These are phyloP conservation scores for Calonectria montana DNA, from an alignment of 2,329 filamentous ascomycete genomes.

Conservation along the genomic window DNA sequence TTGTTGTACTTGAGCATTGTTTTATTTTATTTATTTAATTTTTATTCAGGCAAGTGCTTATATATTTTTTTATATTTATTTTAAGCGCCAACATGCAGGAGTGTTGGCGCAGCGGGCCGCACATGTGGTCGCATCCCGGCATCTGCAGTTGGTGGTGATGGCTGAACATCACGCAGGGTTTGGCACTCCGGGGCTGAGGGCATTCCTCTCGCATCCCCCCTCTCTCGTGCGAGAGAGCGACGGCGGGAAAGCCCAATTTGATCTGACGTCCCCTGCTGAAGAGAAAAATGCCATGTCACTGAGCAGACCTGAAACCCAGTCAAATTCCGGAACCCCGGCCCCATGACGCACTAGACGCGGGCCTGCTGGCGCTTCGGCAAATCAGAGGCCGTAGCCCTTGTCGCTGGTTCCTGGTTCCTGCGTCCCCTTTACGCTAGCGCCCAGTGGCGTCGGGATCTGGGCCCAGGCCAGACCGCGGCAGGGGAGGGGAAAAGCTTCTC, in stretches of 20 bases:
- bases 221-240: conserved; percentile 1
- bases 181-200: background rate
- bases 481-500: background rate
- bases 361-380: background rate
- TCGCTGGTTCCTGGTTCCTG: conserved; percentile 37
- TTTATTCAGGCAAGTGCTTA: no score
- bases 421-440: conserved; percentile 35
- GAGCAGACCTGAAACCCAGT: conserved; percentile 15
- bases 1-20: background rate
- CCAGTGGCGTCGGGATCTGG: conserved; percentile 11
- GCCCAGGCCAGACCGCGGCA: background rate
- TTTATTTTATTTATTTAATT: background rate
- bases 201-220: background rate
- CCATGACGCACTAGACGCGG: conserved; percentile 6
- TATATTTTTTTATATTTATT: background rate
- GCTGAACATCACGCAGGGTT: background rate
- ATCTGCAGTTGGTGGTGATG: background rate
- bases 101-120: background rate
- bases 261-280: background rate
- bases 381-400: background rate
- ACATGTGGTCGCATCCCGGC: background rate
- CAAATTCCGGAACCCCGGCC: background rate
- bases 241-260: background rate
- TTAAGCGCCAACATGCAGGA: background rate
- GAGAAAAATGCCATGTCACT: conserved; percentile 13